Evolutionary conservation across 2,329 filamentous ascomycete species (phyloP), one percentile per base, ranked within the genome.

Genomic region (Pseudogymnoascus sp.): DNA sequence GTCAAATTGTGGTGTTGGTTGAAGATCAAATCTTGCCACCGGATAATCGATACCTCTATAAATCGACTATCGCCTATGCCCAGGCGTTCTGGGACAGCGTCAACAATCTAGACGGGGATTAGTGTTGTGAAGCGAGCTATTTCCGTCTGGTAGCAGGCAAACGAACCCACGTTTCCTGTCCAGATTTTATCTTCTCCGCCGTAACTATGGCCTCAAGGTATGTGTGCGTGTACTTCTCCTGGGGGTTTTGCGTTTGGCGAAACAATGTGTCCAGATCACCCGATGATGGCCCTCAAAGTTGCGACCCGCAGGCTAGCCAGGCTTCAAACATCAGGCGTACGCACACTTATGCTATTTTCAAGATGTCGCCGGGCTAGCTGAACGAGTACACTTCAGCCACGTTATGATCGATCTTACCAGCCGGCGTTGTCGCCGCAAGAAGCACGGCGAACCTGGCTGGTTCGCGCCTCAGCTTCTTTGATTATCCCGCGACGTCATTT

Each of bases 141-240:
- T 54, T 12, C 16, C 28, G 28, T 54, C 47, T 54, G 47, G 8
- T 16, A 32, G 25, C 9, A 54, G 16, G 25, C 0, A 83, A 59
- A 43, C 11, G n/a, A 59, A 41, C 18, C 25, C 18, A 37, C 41
- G 57, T 32, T 25, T 59, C 57, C 32, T 41, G 57, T 37, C 57
- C 16, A 38, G 18, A 35, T 60, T 32, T 14, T 64, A 38, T 41
- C 62, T 12, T 50, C 61, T 20, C 39, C 60, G 22, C 28, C n/a
- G 47, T 54, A 54, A 34, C 16, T 20, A 54, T 54, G 47, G 28
- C 47, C 47, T 54, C 47, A 16, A 54, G 47, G 47, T 54, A 54
- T 20, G 47, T 54, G 47, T 34, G 28, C 32, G 47, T 54, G 16
- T 20, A 32, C 11, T 32, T 16, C 43, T 50, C 28, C 47, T 11